Base-by-base conservation (phyloP, 1,284 basidiomycete species). In the Ceratobasidium sp. region DNA sequence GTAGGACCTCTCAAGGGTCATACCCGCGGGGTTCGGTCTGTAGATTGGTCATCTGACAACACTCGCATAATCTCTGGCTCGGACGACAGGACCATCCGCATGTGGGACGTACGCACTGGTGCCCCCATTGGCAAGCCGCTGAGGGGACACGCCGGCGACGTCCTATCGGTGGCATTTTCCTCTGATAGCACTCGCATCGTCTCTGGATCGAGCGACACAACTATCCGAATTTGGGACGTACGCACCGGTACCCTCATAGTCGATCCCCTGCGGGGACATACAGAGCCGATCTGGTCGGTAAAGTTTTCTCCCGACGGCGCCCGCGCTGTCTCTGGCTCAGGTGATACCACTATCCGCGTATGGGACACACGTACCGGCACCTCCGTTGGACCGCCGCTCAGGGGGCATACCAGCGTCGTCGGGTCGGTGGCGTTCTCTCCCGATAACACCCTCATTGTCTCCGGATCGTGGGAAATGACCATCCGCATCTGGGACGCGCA, bases 221-320 rank as follows among this genome's bases (percentile, higher is more conserved):
- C 74, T 8, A 9, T 75, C n/a, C 74, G 47, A 24, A 33, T 74
- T 6, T 75, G 74, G 74, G 74, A 75, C 36, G 24, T 54, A 41
- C 14, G 31, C 17, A 73, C 71, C 15, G 60, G 71, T 3, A 29
- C 22, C 24, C 7, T 11, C 6, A 14, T 65, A 31, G 8, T 66
- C 29, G 62, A 51, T 7, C 48, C 67, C 17, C 6, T 74, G 15
- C 50, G 62, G 9, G 72, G 74, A 5, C 74, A 75, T 57, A 74
- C 69, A 48, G 48, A 53, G 19, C 27, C 19, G 50, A 24, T 53
- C 6, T n/a, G 19, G 8, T 51, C 69, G 24, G 41, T 62, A 24
- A 44, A 44, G 33, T 64, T 64, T 29, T 64, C 45, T 5, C n/a
- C 62, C 45, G 62, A 50, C 22, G 59, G 59, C 36, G n/a, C 41